Base-by-base conservation (phyloP, 148 eudicot species). In the Rhododendron williamsianum region DNA sequence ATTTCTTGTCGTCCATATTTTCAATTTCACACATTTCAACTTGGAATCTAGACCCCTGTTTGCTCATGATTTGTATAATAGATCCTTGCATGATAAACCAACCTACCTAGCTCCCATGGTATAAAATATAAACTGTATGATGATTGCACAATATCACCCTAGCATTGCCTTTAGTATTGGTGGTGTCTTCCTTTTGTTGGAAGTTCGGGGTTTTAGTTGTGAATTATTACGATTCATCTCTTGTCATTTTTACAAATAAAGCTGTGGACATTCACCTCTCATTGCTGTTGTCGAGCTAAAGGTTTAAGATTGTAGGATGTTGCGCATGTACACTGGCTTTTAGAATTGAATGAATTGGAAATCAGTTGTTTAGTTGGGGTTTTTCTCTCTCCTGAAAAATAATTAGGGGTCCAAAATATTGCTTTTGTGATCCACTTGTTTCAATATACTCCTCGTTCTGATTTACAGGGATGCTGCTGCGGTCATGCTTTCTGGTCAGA, bases 401-500 rank as follows among this genome's bases (percentile, higher is more conserved):
- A 6, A 54, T n/a, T n/a, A 41, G 85, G 79, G 79, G 56, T 88
- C 79, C 21, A 19, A 78, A 23, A 82, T 56, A 45, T 78, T 58
- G 78, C 43, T 60, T 69, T 67, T 81, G 5, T 76, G 76, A 48
- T 54, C 84, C 27, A 0, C 41, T 5, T 58, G 48, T 74, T 69
- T 18, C 48, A 23, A 36, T 86, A 76, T 5, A 41, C 43, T n/a
- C 15, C n/a, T 16, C 25, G 8, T 85, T 83, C 43, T 49, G 19
- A 81, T 77, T 87, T 60, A 30, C 86, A 96, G 98, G 87, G 91
- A 92, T 92, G 94, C 97, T 88, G 97, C 99, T 72, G 77, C 88
- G 83, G 98, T 96, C 81, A 93, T 94, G 98, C 97, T 96, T 85
- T 93, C 93, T 80, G 99, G 98, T 84, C 99, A 96, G 88, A 88